Evolutionary conservation across 106 monocot genomes (phyloP).

Genomic region (Amphibolis antarctica): DNA sequence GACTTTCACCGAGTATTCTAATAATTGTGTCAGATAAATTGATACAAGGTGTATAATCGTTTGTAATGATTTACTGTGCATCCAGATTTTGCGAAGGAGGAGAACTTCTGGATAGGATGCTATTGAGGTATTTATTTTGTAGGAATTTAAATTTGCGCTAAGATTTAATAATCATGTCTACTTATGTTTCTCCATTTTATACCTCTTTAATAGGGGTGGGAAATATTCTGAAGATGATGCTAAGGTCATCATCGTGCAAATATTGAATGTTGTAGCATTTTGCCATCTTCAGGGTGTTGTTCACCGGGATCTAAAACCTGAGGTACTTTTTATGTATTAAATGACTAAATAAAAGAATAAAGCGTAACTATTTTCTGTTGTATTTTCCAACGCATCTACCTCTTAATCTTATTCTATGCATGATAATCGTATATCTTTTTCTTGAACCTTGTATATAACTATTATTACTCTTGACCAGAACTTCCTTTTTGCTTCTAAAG

Average conservation of each 20-base stretch:
- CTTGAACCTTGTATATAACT: not conserved
- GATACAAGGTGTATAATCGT: too few species aligned
- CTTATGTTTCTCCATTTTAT: constrained; percentile 3
- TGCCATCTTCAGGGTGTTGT: constrained; percentile 97
- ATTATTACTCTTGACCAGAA: constrained; percentile 42
- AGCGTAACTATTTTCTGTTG: not conserved
- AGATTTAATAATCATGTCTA: constrained; percentile 18
- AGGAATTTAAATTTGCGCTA: too few species aligned
- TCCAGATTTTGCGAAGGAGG: constrained; percentile 89
- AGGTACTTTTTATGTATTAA: constrained; percentile 49
- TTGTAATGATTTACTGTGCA: not conserved
- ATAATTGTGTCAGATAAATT: too few species aligned
- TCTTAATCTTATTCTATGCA: too few species aligned
- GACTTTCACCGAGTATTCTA: too few species aligned
- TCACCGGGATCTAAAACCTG: constrained; percentile 94
- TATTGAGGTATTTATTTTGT: constrained; percentile 51
- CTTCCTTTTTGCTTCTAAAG: constrained; percentile 82
- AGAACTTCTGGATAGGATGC: constrained; percentile 79
- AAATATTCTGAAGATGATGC: constrained; percentile 92
- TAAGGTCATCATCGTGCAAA: constrained; percentile 73
- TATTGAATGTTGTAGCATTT: constrained; percentile 67
- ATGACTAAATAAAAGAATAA: not conserved
- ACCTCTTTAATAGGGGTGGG: constrained; percentile 51
- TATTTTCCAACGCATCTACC: too few species aligned
- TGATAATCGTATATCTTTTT: too few species aligned